Evolutionary conservation across 2,329 filamentous ascomycete species (phyloP), one percentile per base, ranked within the genome.

Genomic region (Neonectria sp.): DNA sequence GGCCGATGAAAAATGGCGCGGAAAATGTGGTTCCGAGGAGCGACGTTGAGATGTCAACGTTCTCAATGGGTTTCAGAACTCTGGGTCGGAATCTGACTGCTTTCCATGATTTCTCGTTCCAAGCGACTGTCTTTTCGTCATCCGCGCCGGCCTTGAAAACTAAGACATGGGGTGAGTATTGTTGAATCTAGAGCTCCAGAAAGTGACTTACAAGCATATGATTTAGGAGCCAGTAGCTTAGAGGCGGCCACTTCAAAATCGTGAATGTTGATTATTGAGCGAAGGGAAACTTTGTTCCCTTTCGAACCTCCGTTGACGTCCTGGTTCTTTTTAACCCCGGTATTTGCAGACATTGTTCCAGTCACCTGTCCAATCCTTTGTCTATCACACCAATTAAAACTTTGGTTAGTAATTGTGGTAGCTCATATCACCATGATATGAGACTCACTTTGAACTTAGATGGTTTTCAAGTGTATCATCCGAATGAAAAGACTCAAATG

Each of bases 91-190:
- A 59, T 31, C 60, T 48, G 5, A 68, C 33, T 13, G 60, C 31
- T 35, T 55, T 33, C 65, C 65, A 68, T 5, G 31, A 48, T 7
- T 55, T 25, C 27, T 27, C 11, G n/a, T 68, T 68, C 65, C 65
- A 68, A 4, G 31, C 45, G 7, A 29, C 21, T n/a, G 48, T 25
- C 6, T 55, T 6, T 37, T 68, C 65, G 25, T 55, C 52, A 2
- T 68, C 65, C 2, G 65, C 65, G n/a, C 60, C 65, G 6, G 45
- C 35, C 21, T 55, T 60, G 45, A 63, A 68, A 45, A 68, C 65
- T 68, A 21, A 11, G n/a, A 35, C 12, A 53, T 7, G 27, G 33
- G 13, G 40, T 51, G 6, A 46, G 13, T 12, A 25, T 37, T 11
- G 21, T 21, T 25, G 3, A 17, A 51, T 27, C 21, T 21, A 21